Evolutionary conservation across 805 yeast genomes (phyloP), one percentile per base, ranked within the genome.

Genomic region (Teunomyces stri): DNA sequence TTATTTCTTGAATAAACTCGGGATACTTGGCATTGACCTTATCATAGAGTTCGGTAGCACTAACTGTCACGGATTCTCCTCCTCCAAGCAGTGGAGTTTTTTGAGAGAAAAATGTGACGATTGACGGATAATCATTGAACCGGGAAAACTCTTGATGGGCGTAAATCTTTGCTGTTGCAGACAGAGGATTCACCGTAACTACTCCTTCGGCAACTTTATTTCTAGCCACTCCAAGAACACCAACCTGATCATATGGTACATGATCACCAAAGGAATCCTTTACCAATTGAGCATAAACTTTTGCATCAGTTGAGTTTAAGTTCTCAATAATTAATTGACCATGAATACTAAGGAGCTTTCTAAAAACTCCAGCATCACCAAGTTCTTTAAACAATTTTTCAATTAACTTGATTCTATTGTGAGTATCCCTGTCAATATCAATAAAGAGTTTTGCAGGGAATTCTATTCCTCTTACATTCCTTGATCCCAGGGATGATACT

Each of bases 141-240:
- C 64, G 48, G 1, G 60, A 58, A 38, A 59, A 57, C 36, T 59
- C 62, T 27, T 58, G 61, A 31, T 59, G 62, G 2, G 56, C 55
- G 33, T 52, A 44, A 27, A 47, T 47, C 16, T 41, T 41, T n/a
- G 35, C 44, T 13, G 18, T 37, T 6, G 50, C 47, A 2, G 47
- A 44, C 47, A 44, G 47, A 12, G 50, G 50, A 20, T 47, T 47
- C 16, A 47, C 50, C 2, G 50, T 47, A 6, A 43, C 43, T 5
- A 47, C 50, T 15, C 42, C 45, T 10, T 36, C 40, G 9, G 39
- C 42, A 5, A 47, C 43, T 20, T 47, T 42, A 11, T 43, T 45
- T 20, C 50, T 33, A 5, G 47, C 43, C 2, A 47, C 47, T 1
- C 50, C 50, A 20, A 47, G 42, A 6, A 47, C 50, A 15, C 50